Conservation (phyloP, 2,329 filamentous ascomycete genomes). For the Graphilbum sp. region DNA sequence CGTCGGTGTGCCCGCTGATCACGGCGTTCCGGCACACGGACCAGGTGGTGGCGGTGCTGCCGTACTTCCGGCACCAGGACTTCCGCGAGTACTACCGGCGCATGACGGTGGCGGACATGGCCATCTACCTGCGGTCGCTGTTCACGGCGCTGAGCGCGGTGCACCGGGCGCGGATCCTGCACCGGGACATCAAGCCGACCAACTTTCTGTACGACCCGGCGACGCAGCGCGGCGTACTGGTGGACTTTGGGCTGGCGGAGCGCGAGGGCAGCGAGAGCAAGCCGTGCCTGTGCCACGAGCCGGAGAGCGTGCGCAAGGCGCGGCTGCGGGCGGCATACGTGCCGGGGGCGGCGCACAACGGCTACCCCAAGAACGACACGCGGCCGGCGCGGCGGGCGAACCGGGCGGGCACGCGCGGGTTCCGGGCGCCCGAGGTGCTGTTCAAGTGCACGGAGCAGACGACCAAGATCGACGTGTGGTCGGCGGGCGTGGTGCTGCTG, state of each 20-base stretch:
- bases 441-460: conserved; percentile 95
- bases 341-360: conserved; percentile 36
- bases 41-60: conserved; percentile 86
- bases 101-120: conserved; percentile 73
- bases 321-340: conserved; percentile 41
- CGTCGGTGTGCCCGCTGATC: conserved; percentile 83
- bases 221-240: conserved; percentile 69
- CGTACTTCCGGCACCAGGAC: conserved; percentile 90
- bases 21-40: conserved; percentile 92
- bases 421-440: conserved; percentile 88
- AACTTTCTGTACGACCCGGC: conserved; percentile 88
- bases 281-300: conserved; percentile 66
- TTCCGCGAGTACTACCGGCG: conserved; percentile 90
- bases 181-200: conserved; percentile 93
- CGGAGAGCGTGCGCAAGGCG: conserved; percentile 43
- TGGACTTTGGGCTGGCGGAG: conserved; percentile 98
- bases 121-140: conserved; percentile 75
- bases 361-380: conserved; percentile 81
- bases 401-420: conserved; percentile 84
- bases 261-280: conserved; percentile 60
- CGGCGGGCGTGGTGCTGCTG: conserved; percentile 88
- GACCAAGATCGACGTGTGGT: conserved; percentile 93
- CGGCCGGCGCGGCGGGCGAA: conserved; percentile 82
- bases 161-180: conserved; percentile 70
- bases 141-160: conserved; percentile 75